phyloP scores from a whole-genome alignment of 345 rosid species.

The Sisymbrium altissimum region DNA sequence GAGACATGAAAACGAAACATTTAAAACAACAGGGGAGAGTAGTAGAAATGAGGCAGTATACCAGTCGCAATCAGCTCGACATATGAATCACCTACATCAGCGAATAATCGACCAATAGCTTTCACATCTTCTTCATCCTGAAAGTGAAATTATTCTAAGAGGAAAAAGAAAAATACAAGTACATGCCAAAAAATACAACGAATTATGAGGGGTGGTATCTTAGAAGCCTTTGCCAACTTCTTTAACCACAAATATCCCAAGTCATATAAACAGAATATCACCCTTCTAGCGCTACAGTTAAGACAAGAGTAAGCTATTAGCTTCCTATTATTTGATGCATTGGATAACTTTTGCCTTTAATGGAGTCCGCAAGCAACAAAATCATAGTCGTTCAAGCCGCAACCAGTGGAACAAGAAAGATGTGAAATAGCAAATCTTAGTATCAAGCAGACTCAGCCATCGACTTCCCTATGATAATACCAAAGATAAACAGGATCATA shows the following conservation, averaged over 20 bases:
- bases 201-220: not conserved
- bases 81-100: conserved; percentile 98
- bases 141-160: conserved; percentile 26
- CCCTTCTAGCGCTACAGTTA: not conserved
- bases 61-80: conserved; percentile 95
- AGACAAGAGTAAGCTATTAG: not conserved
- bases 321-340: not conserved
- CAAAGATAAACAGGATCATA: conserved; percentile 3
- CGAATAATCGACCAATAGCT: conserved; percentile 94
- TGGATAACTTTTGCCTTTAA: not conserved
- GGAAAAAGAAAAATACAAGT: not conserved
- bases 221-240: conserved; percentile 16
- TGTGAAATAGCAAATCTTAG: not conserved
- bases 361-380: not conserved
- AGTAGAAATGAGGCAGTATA: conserved; percentile 27
- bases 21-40: conserved; percentile 6
- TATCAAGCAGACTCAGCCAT: conserved; percentile 8
- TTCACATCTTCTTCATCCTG: conserved; percentile 99
- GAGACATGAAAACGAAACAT: conserved; percentile 21
- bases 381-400: conserved; percentile 7
- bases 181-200: conserved; percentile 9
- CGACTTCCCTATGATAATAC: not conserved
- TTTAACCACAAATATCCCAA: not conserved
- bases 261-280: not conserved
- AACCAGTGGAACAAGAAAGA: conserved; percentile 18